Evolutionary conservation across 176 grass and related monocot species (phyloP), one percentile per base, ranked within the genome.

Genomic region (Metroxylon sagu): DNA sequence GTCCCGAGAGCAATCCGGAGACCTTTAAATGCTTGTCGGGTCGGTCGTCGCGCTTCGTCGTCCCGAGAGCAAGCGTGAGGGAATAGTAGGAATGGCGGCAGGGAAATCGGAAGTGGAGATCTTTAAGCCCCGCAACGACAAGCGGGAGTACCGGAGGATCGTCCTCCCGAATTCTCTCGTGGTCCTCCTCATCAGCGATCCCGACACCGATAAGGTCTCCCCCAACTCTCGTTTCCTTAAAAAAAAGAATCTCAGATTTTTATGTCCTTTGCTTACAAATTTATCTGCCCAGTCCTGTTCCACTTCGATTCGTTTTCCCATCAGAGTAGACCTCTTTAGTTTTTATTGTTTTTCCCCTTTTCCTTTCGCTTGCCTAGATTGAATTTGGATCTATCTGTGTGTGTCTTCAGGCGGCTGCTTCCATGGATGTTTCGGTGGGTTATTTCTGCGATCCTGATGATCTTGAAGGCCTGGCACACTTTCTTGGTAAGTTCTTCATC

Each of bases 121-220:
- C 74, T 73, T 74, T 58, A 91, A 64, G 43, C 78, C 87, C 51
- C 93, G 84, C 59, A 91, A 80, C 79, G 93, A 91, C 77, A 83
- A 78, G 70, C 80, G 92, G 7, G 83, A 60, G 66, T 97, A 97
- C 75, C 74, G 92, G 49, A 84, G 84, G 59, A 72, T 97, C 59
- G 87, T 97, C 57, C 92, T 97, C 43, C 72, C 87, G 14, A 97
- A 97, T 69, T 73, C 50, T 29, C 72, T 97, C 29, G 84, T 85
- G 59, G 85, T 80, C 43, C 87, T 89, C 71, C 80, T 96, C 60
- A 77, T 96, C 81, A 90, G 92, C 80, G 92, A 96, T 70, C 84
- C 93, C 61, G 93, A 97, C 53, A 91, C 87, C 15, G 93, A 97
- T 31, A 97, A 97, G 83, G 90, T 86, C 52, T 25, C 5, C 53